Base-by-base conservation (phyloP, 179 eudicot species). In the Beta corolliflora region DNA sequence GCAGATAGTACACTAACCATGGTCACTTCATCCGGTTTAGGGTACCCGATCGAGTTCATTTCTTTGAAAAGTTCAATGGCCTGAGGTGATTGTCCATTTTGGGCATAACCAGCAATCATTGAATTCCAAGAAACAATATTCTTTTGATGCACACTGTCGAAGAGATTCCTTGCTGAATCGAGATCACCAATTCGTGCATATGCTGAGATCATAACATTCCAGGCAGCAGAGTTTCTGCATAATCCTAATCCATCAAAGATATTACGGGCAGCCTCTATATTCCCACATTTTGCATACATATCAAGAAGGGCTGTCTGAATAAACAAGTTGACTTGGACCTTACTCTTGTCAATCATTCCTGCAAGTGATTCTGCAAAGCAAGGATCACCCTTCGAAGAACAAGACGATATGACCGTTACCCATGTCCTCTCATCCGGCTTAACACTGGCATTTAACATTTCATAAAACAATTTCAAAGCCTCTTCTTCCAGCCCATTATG, bases 91-190 rank as follows among this genome's bases (percentile, higher is more conserved):
- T 89, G 88, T 21, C 93, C 95, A 64, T 92, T 92, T 75, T 92
- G 95, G 7, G 92, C 86, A 85, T 91, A 91, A 75, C 96, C 96
- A 68, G 91, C 85, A 81, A 92, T 88, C 91, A 92, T 87, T 48
- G 96, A 85, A 78, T 91, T 92, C 96, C 96, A 92, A 0, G 94
- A 87, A 73, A 92, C 70, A 1, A 87, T 82, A 75, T 88, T 64
- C 83, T 73, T 88, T 19, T 85, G 79, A 58, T 87, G 88, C 87
- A 88, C 85, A 60, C 12, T 87, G 76, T 88, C 88, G 68, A 92
- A 90, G 55, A 92, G 85, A 25, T 83, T 83, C 73, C 85, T 84
- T 8, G 92, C 95, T 8, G 87, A 80, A 79, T 36, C 41, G 31
- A 92, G 83, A 78, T 92, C 90, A 63, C 95, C 93, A 77, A 80